phyloP scores from a whole-genome alignment of 129 eudicot genomes.

The Glebionis coronaria region DNA sequence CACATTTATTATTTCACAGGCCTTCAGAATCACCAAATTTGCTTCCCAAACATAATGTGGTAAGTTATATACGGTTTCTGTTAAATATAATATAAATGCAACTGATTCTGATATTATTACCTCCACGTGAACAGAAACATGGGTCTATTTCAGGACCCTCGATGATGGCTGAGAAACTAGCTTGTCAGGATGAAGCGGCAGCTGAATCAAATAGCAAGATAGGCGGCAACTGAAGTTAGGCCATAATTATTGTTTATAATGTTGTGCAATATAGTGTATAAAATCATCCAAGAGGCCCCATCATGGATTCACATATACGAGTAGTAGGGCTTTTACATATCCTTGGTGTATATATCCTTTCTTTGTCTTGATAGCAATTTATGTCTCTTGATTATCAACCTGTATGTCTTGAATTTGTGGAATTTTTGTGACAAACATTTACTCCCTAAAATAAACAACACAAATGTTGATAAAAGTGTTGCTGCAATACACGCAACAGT shows the following conservation, averaged over 20 bases:
- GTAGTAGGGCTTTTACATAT: slow-evolving; percentile 26
- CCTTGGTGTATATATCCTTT: slow-evolving; percentile 30
- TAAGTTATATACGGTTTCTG: slow-evolving; percentile 16
- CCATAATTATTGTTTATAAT: slow-evolving; percentile 11
- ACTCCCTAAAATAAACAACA: too few species aligned
- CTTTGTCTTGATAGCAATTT: slow-evolving; percentile 17
- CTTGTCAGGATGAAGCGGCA: slow-evolving; percentile 42
- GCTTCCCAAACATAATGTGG: slow-evolving; percentile 31
- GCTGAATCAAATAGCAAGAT: slow-evolving; percentile 35
- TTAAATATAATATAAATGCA: background rate
- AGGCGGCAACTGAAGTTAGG: slow-evolving; percentile 30
- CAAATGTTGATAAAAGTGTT: too few species aligned
- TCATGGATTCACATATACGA: slow-evolving; percentile 21
- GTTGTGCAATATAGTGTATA: slow-evolving; percentile 32
- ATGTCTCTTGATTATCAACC: slow-evolving; percentile 15
- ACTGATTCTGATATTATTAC: slow-evolving; percentile 1
- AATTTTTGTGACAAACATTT: background rate
- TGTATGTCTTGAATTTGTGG: background rate
- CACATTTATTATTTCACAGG: slow-evolving; percentile 84
- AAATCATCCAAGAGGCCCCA: slow-evolving; percentile 26
- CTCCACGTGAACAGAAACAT: slow-evolving; percentile 43
- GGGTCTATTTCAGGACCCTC: slow-evolving; percentile 26
- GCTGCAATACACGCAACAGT: too few species aligned
- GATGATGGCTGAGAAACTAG: slow-evolving; percentile 31
- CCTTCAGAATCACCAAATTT: slow-evolving; percentile 55